These are phyloP conservation scores for Psilocybe cubensis DNA, from an alignment of 768 basidiomycete genomes.

Conservation along the genomic window DNA sequence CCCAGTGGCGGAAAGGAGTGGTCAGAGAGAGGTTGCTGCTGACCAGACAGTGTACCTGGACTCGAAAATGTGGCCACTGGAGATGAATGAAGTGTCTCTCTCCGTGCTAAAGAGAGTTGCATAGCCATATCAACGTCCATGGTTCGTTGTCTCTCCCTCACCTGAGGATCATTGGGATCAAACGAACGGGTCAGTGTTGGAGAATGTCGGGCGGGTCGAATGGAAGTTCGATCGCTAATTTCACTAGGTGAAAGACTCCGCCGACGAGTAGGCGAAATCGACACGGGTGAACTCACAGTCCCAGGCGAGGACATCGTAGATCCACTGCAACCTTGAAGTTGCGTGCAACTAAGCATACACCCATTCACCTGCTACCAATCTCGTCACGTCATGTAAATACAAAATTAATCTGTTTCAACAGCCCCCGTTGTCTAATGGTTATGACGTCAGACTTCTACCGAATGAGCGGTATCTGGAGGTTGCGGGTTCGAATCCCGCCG, in stretches of 20 bases:
- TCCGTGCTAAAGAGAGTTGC: conserved; percentile 72
- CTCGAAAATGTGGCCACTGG: conserved; percentile 27
- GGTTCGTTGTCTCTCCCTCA: conserved; percentile 84
- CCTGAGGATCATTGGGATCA: conserved; percentile 73
- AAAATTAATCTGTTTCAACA: not conserved
- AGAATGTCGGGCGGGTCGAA: conserved; percentile 44
- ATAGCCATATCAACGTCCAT: conserved; percentile 96
- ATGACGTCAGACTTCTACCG: conserved; percentile 89
- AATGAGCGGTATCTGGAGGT: conserved; percentile 64
- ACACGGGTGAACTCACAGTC: conserved; percentile 47
- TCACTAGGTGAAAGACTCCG: conserved; percentile 44
- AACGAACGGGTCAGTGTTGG: conserved; percentile 65
- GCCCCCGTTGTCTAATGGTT: conserved; percentile 90
- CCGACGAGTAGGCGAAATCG: conserved; percentile 45
- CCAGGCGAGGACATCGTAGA: conserved; percentile 41
- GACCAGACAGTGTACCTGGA: conserved; percentile 22
- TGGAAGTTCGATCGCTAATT: conserved; percentile 42
- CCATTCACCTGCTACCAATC: not conserved
- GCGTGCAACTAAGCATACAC: not conserved
- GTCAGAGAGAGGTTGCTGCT: conserved; percentile 8
- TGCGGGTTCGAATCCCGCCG: conserved; percentile 88
- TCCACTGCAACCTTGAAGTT: not conserved
- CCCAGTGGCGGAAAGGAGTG: conserved; percentile 1
- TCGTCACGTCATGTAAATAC: not conserved
- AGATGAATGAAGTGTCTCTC: conserved; percentile 55